These are phyloP conservation scores for Aureoboletus auriporus DNA, from an alignment of 768 basidiomycete species.

Conservation along the genomic window DNA sequence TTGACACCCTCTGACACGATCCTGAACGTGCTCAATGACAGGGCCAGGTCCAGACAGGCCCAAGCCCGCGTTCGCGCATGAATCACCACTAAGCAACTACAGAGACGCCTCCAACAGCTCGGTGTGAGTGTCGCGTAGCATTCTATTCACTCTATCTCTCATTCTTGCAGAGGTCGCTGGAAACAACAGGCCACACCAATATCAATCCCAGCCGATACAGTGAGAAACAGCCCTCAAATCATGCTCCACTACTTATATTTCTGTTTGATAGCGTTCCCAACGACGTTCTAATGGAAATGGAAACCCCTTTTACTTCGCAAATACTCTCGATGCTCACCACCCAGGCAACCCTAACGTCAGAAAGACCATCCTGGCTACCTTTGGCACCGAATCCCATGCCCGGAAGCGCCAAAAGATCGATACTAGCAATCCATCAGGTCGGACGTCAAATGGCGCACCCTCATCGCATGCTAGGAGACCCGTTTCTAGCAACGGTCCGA, in stretches of 20 bases:
- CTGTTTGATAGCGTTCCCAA: slow-evolving; percentile 6
- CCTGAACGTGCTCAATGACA: slow-evolving; percentile 7
- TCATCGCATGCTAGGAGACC: slow-evolving; percentile 1
- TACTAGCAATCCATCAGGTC: background rate
- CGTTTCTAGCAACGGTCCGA: slow-evolving; percentile 5
- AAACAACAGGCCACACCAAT: slow-evolving; percentile 20
- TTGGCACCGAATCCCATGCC: background rate
- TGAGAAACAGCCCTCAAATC: slow-evolving; percentile 9
- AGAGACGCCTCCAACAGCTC: slow-evolving; percentile 29
- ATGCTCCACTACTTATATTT: background rate
- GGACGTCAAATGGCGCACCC: slow-evolving; percentile 1
- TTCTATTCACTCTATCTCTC: slow-evolving; percentile 1
- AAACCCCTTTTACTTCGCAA: slow-evolving; percentile 8
- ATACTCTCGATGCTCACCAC: background rate
- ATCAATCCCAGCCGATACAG: slow-evolving; percentile 9
- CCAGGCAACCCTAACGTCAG: slow-evolving; percentile 23
- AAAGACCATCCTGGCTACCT: slow-evolving; percentile 19
- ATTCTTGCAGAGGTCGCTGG: slow-evolving; percentile 15
- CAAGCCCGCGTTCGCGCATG: slow-evolving; percentile 10
- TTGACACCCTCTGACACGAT: slow-evolving; percentile 12
- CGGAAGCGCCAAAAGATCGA: slow-evolving; percentile 26
- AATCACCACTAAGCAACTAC: slow-evolving; percentile 15
- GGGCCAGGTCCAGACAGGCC: slow-evolving; percentile 8
- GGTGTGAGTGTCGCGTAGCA: slow-evolving; percentile 13
- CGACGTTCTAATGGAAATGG: slow-evolving; percentile 2